A percentile compares a stretch with the other conserved stretches of the same genome.
These are phyloP conservation scores for Thermoascus crustaceus DNA, from an alignment of 2,329 filamentous ascomycete genomes.

Conservation along the genomic window DNA sequence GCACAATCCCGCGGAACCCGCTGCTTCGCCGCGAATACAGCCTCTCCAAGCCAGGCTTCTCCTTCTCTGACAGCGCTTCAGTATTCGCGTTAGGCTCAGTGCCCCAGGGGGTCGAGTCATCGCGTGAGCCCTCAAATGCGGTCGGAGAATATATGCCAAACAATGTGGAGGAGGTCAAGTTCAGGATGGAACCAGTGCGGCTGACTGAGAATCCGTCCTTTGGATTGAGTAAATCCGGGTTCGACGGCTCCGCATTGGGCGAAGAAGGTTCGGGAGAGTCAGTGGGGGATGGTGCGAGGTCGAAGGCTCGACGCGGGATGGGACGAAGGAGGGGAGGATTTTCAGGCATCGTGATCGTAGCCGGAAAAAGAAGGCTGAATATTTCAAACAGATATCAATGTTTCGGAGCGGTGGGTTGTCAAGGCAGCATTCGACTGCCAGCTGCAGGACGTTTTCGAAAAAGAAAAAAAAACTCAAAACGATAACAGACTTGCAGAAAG, in stretches of 20 bases:
- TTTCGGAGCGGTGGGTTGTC: no score
- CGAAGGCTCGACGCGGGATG: conserved; percentile 63
- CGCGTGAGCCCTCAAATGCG: conserved; percentile 46
- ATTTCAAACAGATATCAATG: no score
- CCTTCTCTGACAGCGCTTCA: conserved; percentile 33
- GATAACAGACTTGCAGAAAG: no score
- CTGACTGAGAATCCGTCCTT: conserved; percentile 40
- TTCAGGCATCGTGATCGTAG: conserved; percentile 22
- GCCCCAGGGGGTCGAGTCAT: conserved; percentile 67
- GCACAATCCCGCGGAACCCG: conserved; percentile 34
- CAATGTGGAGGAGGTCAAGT: conserved; percentile 81
- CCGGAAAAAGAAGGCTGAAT: no score
- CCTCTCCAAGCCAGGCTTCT: conserved; percentile 21
- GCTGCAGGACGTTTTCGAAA: no score
- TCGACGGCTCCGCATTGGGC: conserved; percentile 27
- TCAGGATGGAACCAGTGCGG: conserved; percentile 69
- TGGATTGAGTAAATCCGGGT: conserved; percentile 26
- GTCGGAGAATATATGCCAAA: conserved; percentile 80
- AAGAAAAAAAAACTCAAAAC: conserved; percentile 1
- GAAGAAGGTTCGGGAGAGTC: conserved; percentile 35
- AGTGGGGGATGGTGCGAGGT: conserved; percentile 44
- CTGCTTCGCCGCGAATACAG: conserved; percentile 29
- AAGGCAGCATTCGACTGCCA: no score
- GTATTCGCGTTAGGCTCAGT: conserved; percentile 56
- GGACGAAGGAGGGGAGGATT: conserved; percentile 56